These are phyloP conservation scores for Phoma sp. DNA, from an alignment of 2,329 filamentous ascomycete genomes.

Conservation along the genomic window DNA sequence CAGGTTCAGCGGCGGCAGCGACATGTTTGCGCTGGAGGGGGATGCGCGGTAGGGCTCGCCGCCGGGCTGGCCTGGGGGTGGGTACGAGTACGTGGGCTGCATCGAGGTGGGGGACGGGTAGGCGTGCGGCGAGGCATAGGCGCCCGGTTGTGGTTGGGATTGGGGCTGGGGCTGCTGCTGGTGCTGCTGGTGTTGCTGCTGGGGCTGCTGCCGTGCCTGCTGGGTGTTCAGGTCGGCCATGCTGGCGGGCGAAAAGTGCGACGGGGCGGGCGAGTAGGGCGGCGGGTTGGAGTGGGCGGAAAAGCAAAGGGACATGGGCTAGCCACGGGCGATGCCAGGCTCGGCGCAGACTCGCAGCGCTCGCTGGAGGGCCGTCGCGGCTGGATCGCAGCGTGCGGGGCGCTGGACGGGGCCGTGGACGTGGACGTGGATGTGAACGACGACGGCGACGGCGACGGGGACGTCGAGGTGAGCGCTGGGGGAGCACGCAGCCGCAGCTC, in stretches of 20 bases:
- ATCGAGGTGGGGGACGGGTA: slow-evolving; percentile 58
- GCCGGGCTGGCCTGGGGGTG: slow-evolving; percentile 46
- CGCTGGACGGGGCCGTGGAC: no score
- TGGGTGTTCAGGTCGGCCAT: slow-evolving; percentile 46
- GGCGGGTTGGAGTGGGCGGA: slow-evolving; percentile 28
- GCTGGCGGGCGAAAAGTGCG: slow-evolving; percentile 40
- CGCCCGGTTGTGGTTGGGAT: slow-evolving; percentile 18
- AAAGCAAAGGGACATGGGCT: slow-evolving; percentile 44
- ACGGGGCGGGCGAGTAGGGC: slow-evolving; percentile 42
- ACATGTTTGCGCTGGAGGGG: slow-evolving; percentile 53
- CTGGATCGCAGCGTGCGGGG: no score
- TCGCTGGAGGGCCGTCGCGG: slow-evolving; percentile 14
- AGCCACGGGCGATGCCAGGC: slow-evolving; percentile 34
- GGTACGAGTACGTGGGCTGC: slow-evolving; percentile 57
- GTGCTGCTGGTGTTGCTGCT: slow-evolving; percentile 22
- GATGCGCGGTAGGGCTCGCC: slow-evolving; percentile 55
- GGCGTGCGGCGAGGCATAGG: slow-evolving; percentile 56
- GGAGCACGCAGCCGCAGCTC: slow-evolving; percentile 27
- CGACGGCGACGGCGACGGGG: no score
- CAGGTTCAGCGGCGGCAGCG: slow-evolving; percentile 55
- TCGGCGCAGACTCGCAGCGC: slow-evolving; percentile 26
- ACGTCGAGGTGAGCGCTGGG: slow-evolving; percentile 1
- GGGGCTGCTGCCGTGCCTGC: slow-evolving; percentile 31
- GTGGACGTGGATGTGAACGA: background rate
- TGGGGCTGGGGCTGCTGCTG: slow-evolving; percentile 22